Conservation (phyloP, 139 green algal genomes). For the Picochlorum sp. region DNA sequence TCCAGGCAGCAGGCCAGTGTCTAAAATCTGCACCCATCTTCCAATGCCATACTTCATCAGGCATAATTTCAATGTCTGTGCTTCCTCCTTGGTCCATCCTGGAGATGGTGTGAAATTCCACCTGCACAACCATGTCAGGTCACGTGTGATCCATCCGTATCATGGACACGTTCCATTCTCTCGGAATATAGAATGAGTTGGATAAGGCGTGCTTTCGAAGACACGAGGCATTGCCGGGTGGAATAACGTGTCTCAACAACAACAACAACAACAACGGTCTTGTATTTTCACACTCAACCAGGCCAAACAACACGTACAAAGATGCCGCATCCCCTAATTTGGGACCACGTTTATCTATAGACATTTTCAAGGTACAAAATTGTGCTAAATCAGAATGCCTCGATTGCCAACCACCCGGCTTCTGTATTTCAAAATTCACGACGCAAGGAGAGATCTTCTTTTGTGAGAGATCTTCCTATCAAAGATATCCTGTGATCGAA, state of each 20-base stretch:
- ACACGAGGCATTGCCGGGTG: not conserved
- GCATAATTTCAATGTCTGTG: slow-evolving; percentile 62
- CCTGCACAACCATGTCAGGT: slow-evolving; percentile 28
- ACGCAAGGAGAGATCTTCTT: too few species aligned
- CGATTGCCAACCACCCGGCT: too few species aligned
- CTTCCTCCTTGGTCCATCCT: slow-evolving; percentile 81
- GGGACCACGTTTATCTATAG: slow-evolving; percentile 57
- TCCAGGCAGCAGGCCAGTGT: slow-evolving; percentile 71
- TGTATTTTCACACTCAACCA: not conserved
- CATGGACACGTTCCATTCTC: not conserved
- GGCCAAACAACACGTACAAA: slow-evolving; percentile 56
- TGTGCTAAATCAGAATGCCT: too few species aligned
- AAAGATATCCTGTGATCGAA: too few species aligned
- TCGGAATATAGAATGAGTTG: not conserved
- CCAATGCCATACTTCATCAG: slow-evolving; percentile 82
- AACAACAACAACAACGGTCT: slow-evolving; percentile 3
- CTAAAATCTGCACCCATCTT: slow-evolving; percentile 73
- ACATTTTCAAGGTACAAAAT: not conserved
- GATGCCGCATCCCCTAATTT: slow-evolving; percentile 74
- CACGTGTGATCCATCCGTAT: not conserved
- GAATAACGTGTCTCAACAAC: not conserved
- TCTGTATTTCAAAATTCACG: too few species aligned
- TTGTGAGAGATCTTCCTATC: too few species aligned
- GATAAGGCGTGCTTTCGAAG: not conserved
- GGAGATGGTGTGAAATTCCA: slow-evolving; percentile 89